Conservation (phyloP, 257 asterid species). For the Rubia yunnanensis region DNA sequence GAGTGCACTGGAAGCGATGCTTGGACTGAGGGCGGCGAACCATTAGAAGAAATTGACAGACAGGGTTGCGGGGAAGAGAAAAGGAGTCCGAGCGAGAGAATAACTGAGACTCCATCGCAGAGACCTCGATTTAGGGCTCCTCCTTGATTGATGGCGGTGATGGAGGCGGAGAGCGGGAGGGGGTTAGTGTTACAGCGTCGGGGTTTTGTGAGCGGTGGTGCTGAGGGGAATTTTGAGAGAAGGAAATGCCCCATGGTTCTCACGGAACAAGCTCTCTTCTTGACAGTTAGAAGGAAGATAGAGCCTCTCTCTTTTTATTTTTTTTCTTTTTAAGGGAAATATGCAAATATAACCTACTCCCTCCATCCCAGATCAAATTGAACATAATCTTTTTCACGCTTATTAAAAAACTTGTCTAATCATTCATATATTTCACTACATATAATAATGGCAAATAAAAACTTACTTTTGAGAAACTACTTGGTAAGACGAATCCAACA, state of each 20-base stretch:
- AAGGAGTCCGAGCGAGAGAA: slow-evolving; percentile 55
- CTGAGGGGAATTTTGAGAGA: slow-evolving; percentile 8
- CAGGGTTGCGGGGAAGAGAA: slow-evolving; percentile 31
- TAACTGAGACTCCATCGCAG: slow-evolving; percentile 35
- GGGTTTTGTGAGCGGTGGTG: slow-evolving; percentile 7
- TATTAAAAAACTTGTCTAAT: too few relatives aligned
- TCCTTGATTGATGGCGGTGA: background rate
- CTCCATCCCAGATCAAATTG: too few relatives aligned
- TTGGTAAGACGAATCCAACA: too few relatives aligned
- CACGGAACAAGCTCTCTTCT: background rate
- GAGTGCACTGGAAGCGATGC: slow-evolving; percentile 7
- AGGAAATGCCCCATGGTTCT: slow-evolving; percentile 16
- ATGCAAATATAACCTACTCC: too few relatives aligned
- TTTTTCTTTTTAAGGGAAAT: too few relatives aligned
- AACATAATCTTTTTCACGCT: too few relatives aligned
- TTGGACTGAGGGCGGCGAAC: background rate
- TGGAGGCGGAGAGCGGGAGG: background rate
- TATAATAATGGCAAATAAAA: too few relatives aligned
- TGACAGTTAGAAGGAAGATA: slow-evolving; percentile 9
- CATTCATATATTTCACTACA: too few relatives aligned
- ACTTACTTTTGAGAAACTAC: too few relatives aligned
- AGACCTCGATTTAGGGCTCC: slow-evolving; percentile 5
- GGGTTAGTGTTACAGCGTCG: background rate
- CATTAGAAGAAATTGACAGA: slow-evolving; percentile 18
- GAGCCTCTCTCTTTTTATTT: too few relatives aligned